These are phyloP conservation scores for Croton laevigatus DNA, from an alignment of 441 rosid species.

Conservation along the genomic window DNA sequence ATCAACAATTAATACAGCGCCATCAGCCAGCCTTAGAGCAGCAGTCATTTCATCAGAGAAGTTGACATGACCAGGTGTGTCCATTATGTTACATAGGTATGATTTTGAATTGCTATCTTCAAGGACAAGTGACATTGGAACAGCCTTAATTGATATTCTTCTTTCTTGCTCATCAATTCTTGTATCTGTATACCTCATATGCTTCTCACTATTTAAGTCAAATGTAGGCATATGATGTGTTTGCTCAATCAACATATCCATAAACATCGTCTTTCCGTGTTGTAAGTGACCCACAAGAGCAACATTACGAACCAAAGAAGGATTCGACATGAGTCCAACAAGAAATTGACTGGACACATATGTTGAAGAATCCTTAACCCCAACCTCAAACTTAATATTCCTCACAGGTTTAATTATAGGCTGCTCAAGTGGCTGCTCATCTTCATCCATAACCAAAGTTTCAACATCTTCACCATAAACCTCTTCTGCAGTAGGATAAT, in stretches of 20 bases:
- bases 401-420: constrained; percentile 82
- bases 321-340: constrained; percentile 91
- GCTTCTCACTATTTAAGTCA: constrained; percentile 80
- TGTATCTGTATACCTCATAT: constrained; percentile 83
- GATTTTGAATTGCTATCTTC: constrained; percentile 94
- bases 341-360: constrained; percentile 91
- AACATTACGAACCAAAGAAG: constrained; percentile 77
- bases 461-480: constrained; percentile 97
- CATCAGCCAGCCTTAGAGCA: constrained; percentile 88
- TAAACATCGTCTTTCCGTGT: constrained; percentile 87
- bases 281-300: constrained; percentile 93
- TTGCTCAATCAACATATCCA: constrained; percentile 98
- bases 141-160: constrained; percentile 86
- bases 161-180: constrained; percentile 97
- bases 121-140: constrained; percentile 94
- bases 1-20: constrained; percentile 91
- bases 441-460: constrained; percentile 95
- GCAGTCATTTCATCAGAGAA: constrained; percentile 99
- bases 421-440: constrained; percentile 83
- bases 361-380: constrained; percentile 84
- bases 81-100: constrained; percentile 85
- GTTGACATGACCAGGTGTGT: constrained; percentile 94
- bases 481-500: constrained; percentile 96
- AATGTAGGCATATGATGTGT: constrained; percentile 90
- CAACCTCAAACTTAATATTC: constrained; percentile 69